Percentiles rank a stretch among this genome's conserved stretches.
phyloP scores from a whole-genome alignment of 306 rosid genomes.

The Alnus glutinosa region DNA sequence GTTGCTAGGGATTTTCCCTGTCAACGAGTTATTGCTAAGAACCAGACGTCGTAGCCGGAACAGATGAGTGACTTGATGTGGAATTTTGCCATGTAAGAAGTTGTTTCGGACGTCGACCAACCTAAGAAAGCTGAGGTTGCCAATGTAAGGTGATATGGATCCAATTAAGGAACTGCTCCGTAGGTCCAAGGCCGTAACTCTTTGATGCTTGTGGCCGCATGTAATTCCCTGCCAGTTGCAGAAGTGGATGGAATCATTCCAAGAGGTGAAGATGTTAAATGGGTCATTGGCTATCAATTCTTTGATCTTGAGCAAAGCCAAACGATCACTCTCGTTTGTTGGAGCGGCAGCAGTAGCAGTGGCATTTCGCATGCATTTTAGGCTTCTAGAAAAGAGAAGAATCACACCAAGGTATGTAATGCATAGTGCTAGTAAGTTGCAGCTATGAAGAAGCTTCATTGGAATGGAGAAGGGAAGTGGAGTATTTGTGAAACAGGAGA shows the following conservation, averaged over 20 bases:
- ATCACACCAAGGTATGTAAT: background rate
- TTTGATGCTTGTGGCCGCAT: slow-evolving; percentile 34
- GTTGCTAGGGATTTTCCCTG: slow-evolving; percentile 38
- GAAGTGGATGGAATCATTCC: slow-evolving; percentile 8
- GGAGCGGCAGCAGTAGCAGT: background rate
- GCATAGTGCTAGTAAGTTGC: too few relatives aligned
- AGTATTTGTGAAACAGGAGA: too few relatives aligned
- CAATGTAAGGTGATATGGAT: slow-evolving; percentile 40
- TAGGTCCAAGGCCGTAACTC: slow-evolving; percentile 28
- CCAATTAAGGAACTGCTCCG: slow-evolving; percentile 21
- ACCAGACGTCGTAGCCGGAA: background rate
- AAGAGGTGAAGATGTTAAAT: background rate
- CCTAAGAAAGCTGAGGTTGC: slow-evolving; percentile 37
- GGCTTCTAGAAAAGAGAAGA: background rate
- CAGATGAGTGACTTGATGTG: slow-evolving; percentile 31
- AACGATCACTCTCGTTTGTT: slow-evolving; percentile 20
- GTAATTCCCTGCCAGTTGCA: slow-evolving; percentile 51
- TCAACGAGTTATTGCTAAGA: slow-evolving; percentile 24
- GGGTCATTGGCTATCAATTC: slow-evolving; percentile 30
- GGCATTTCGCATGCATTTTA: background rate
- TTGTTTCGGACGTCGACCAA: slow-evolving; percentile 13
- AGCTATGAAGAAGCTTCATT: too few relatives aligned
- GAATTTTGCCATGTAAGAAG: slow-evolving; percentile 28
- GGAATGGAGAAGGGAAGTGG: too few relatives aligned
- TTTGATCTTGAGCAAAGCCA: slow-evolving; percentile 35